Percentiles rank a stretch among this genome's conserved stretches.
Conservation (phyloP, 2,329 filamentous ascomycete species). For the Cylindrodendrum hubeiense region DNA sequence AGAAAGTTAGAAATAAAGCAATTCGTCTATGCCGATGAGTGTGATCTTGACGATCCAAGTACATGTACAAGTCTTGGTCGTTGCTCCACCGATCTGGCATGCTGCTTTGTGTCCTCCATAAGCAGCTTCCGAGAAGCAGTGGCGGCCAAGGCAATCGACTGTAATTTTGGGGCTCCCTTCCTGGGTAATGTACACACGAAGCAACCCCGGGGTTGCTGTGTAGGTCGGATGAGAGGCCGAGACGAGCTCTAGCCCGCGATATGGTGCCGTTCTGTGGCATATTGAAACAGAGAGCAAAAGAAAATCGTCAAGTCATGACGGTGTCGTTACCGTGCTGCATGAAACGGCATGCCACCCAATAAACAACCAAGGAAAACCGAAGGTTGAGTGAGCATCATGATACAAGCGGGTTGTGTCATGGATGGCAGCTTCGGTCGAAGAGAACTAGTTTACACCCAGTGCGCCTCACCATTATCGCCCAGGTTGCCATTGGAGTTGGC, state of each 20-base stretch:
- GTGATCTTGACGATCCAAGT: conserved; percentile 47
- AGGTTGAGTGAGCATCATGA: conserved; percentile 43
- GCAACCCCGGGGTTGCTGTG: conserved; percentile 45
- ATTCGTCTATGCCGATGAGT: conserved; percentile 46
- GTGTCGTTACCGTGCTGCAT: conserved; percentile 52
- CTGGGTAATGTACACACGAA: conserved; percentile 52
- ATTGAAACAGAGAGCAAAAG: conserved; percentile 52
- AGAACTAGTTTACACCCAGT: conserved; percentile 54
- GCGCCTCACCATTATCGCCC: conserved; percentile 49
- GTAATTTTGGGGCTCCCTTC: conserved; percentile 43
- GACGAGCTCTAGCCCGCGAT: conserved; percentile 40
- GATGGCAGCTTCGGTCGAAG: conserved; percentile 38
- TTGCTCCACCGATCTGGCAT: conserved; percentile 27
- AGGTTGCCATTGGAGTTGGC: conserved; percentile 27
- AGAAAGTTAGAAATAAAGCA: conserved; percentile 35
- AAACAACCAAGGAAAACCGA: conserved; percentile 38
- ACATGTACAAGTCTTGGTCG: conserved; percentile 48
- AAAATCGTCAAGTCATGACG: conserved; percentile 57
- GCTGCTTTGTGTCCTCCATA: conserved; percentile 27
- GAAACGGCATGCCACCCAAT: conserved; percentile 42
- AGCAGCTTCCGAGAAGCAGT: conserved; percentile 31
- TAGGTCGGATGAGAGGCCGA: conserved; percentile 38
- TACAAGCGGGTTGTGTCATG: conserved; percentile 49
- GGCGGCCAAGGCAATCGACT: conserved; percentile 33
- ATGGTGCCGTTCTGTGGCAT: conserved; percentile 41